These are phyloP conservation scores for Globisporangium splendens DNA, from an alignment of 352 stramenopile genomes.

Conservation along the genomic window DNA sequence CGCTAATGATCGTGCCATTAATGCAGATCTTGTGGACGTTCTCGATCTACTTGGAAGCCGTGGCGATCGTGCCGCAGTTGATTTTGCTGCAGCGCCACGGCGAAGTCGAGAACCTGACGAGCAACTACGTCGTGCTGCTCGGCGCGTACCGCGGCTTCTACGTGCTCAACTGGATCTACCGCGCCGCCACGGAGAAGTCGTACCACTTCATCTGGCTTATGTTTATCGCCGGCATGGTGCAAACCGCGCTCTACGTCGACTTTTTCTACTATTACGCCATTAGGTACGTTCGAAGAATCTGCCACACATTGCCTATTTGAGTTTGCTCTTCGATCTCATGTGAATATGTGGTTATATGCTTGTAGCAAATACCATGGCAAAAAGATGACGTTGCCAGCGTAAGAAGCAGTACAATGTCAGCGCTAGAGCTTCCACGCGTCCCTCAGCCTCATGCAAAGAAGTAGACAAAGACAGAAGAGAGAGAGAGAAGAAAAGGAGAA, in stretches of 20 bases:
- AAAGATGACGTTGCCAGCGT: constrained; percentile 88
- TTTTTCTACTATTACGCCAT: constrained; percentile 99
- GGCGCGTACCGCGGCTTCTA: constrained; percentile 97
- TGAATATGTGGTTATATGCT: not conserved
- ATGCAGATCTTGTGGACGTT: constrained; percentile 96
- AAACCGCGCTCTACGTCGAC: constrained; percentile 99
- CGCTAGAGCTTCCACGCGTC: not conserved
- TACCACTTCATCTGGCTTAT: constrained; percentile 99
- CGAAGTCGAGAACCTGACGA: constrained; percentile 98
- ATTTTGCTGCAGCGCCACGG: constrained; percentile 98
- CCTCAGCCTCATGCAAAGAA: not conserved
- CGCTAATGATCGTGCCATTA: not conserved
- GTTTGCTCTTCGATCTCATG: constrained; percentile 7
- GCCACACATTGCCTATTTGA: not conserved
- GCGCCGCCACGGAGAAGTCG: constrained; percentile 92
- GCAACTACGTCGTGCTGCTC: constrained; percentile 99
- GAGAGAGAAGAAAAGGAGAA: not conserved
- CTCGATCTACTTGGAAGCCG: constrained; percentile 98
- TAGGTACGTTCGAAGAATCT: constrained; percentile 54
- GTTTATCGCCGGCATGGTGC: constrained; percentile 97
- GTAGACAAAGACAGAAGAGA: not conserved
- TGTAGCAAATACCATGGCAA: constrained; percentile 87
- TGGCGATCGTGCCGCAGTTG: constrained; percentile 99
- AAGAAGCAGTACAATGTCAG: constrained; percentile 15
- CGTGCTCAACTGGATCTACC: constrained; percentile 99